Conservation (phyloP, 805 yeast species). For the Saccharomycopsis guyanensis region DNA sequence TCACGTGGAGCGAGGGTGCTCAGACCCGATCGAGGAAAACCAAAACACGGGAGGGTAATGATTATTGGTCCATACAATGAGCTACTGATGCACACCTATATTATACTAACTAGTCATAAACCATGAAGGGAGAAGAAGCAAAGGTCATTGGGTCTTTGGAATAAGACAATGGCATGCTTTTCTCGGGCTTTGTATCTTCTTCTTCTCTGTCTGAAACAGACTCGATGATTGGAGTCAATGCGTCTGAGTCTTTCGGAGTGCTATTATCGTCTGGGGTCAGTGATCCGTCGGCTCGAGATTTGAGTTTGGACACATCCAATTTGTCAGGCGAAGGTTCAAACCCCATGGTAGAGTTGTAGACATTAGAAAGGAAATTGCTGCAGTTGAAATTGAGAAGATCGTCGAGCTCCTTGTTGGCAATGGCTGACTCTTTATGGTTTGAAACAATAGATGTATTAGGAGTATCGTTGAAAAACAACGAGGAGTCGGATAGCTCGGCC, state of each 20-base stretch:
- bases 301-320: background rate
- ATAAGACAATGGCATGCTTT: background rate
- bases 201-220: conserved; percentile 3
- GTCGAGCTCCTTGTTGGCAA: conserved; percentile 9
- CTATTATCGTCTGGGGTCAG: conserved; percentile 12
- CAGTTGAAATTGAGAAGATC: conserved; percentile 15
- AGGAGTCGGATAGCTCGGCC: conserved; percentile 8
- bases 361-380: conserved; percentile 8
- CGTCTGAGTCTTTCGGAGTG: conserved; percentile 19
- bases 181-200: background rate
- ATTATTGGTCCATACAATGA: too few relatives aligned
- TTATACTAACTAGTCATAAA: conserved; percentile 10
- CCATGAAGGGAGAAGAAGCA: conserved; percentile 15
- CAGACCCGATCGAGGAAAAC: background rate
- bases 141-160: conserved; percentile 2
- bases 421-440: background rate
- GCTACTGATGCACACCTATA: background rate
- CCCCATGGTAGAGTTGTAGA: background rate
- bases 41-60: background rate
- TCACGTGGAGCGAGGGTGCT: background rate
- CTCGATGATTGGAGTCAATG: conserved; percentile 20
- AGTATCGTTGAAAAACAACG: background rate
- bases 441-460: conserved; percentile 3
- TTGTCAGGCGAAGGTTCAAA: background rate
- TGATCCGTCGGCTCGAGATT: background rate